phyloP scores from a whole-genome alignment of 495 filamentous ascomycete genomes.

The Pyrenula aspistea region DNA sequence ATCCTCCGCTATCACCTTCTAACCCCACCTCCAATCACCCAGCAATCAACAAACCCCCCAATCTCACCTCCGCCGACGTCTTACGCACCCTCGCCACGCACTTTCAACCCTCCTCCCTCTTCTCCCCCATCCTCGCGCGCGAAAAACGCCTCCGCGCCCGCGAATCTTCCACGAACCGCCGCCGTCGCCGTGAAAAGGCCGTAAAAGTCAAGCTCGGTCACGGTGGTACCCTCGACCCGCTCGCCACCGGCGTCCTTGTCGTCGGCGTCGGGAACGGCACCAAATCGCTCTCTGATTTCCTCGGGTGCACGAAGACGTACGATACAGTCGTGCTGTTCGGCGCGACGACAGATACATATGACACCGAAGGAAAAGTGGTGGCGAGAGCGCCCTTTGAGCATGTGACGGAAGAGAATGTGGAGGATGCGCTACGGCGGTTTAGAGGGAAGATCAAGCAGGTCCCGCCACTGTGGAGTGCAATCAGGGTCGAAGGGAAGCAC shows the following conservation, averaged over 20 bases:
- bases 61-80: conserved; percentile 74
- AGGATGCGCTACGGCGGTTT: conserved; percentile 63
- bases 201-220: conserved; percentile 84
- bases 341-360: conserved; percentile 85
- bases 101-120: conserved; percentile 71
- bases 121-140: conserved; percentile 56
- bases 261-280: conserved; percentile 81
- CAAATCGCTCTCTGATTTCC: conserved; percentile 62
- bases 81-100: conserved; percentile 69
- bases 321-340: conserved; percentile 84
- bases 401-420: conserved; percentile 64
- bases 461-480: conserved; percentile 85
- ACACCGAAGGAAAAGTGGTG: conserved; percentile 70
- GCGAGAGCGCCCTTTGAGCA: conserved; percentile 60
- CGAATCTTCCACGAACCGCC: conserved; percentile 42
- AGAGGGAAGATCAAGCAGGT: conserved; percentile 81
- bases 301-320: conserved; percentile 85
- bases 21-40: neutral
- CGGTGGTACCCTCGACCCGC: conserved; percentile 88
- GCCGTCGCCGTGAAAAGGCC: conserved; percentile 39
- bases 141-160: conserved; percentile 37
- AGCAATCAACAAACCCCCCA: conserved; percentile 89
- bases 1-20: neutral
- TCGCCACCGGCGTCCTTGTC: conserved; percentile 87
- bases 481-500: conserved; percentile 80